A percentile compares a stretch with the other conserved stretches of the same genome.
Conservation (phyloP, 1,284 basidiomycete species). For the Crepidotus sp. region DNA sequence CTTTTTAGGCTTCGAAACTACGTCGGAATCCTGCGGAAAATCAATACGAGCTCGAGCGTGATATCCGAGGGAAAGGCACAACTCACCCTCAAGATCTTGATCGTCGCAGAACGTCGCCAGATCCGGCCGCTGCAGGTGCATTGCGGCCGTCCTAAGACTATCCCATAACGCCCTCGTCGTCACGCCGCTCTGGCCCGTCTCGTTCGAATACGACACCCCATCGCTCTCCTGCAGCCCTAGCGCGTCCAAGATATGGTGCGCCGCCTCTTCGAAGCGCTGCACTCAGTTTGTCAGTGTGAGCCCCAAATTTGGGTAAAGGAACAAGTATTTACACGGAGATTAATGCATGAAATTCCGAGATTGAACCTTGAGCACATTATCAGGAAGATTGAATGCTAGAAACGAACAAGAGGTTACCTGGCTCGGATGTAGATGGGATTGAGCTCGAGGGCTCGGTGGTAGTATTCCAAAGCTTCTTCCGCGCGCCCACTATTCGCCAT, state of each 20-base stretch:
- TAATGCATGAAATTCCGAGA: constrained; percentile 85
- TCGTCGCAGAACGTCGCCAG: constrained; percentile 63
- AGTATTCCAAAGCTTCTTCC: constrained; percentile 82
- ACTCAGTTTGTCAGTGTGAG: neutral
- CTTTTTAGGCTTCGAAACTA: too few species aligned
- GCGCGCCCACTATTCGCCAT: constrained; percentile 87
- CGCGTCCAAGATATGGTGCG: constrained; percentile 79
- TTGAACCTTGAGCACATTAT: constrained; percentile 62
- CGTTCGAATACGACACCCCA: constrained; percentile 33
- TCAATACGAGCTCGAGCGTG: too few species aligned
- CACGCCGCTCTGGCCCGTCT: constrained; percentile 52
- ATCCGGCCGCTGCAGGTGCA: constrained; percentile 69
- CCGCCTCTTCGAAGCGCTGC: constrained; percentile 76
- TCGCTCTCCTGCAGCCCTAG: constrained; percentile 81
- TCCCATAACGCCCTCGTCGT: constrained; percentile 78
- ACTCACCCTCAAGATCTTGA: constrained; percentile 63
- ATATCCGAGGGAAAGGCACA: neutral
- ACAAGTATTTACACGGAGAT: constrained; percentile 56
- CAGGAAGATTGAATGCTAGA: constrained; percentile 8
- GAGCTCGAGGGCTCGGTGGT: constrained; percentile 81
- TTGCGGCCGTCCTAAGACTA: constrained; percentile 69
- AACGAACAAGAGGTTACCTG: constrained; percentile 36
- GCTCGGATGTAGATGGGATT: constrained; percentile 93
- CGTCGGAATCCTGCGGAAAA: constrained; percentile 8
- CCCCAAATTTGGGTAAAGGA: neutral